Base-by-base conservation (phyloP, 2,329 filamentous ascomycete genomes). In the Trichoderma sp. region DNA sequence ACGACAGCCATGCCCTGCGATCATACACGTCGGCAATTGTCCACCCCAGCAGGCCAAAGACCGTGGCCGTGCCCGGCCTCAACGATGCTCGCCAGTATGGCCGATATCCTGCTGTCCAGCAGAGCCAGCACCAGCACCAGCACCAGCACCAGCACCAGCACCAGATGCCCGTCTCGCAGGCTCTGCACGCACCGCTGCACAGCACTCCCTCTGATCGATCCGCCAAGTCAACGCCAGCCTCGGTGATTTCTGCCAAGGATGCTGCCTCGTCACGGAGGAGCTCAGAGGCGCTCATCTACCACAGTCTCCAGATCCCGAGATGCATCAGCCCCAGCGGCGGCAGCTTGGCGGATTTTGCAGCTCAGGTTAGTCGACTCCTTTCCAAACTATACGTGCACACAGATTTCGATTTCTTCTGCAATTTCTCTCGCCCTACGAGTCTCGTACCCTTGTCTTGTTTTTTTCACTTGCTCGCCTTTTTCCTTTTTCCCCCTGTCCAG, bases 271-370 rank as follows among this genome's bases (percentile, higher is more conserved):
- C 80, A 6, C 76, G 75, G 28, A 78, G 78, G 66, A 81, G 83
- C 46, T 79, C 81, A 5, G 79, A 81, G 32, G 81, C 79, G 32
- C 81, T 88, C 77, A 83, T 86, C 2, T 82, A 81, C 70, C 86
- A 88, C 76, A 88, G 85, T 75, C 83, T 95, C 46, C 88, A 91
- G 74, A 89, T 96, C 51, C 93, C 93, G 7, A 82, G 84, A 55
- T 90, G 92, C 46, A 93, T 97, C 76, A 93, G 90, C 75, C 84
- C 89, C 39, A 89, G 86, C 73, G 91, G 91, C 56, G 92, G 92
- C 8, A 94, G 87, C 75, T 79, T 97, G 73, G 87, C 92, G 11
- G 92, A 96, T 75, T 94, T 97, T 78, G 91, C 93, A 64, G 92
- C 93, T 68, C 88, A 94, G 85, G 92, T 94, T 80, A 73, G 83